phyloP scores from a whole-genome alignment of 208 protist genomes.

The Trypanosomatidae sp. region DNA sequence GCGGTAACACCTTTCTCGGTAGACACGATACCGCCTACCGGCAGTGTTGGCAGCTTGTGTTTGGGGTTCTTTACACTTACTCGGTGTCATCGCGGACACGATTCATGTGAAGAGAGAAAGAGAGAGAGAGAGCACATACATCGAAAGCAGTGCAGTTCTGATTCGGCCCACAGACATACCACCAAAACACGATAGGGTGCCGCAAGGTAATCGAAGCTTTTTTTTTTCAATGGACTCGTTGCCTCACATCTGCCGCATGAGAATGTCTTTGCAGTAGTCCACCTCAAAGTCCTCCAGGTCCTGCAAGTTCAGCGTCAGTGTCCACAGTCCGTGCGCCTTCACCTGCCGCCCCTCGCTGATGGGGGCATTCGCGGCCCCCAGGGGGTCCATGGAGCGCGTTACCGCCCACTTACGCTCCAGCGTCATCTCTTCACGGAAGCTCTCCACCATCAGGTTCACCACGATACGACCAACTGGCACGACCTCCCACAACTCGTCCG shows the following conservation, averaged over 20 bases:
- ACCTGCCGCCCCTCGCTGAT: slow-evolving; percentile 85
- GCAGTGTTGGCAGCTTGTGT: neutral
- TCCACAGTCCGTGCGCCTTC: slow-evolving; percentile 85
- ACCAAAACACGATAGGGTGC: neutral
- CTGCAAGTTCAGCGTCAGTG: slow-evolving; percentile 88
- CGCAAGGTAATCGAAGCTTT: neutral
- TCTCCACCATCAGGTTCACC: slow-evolving; percentile 88
- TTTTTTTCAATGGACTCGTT: neutral
- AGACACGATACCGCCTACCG: neutral
- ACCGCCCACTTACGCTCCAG: slow-evolving; percentile 91
- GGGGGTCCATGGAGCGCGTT: slow-evolving; percentile 82
- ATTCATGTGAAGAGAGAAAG: slow-evolving; percentile 5
- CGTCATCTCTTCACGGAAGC: slow-evolving; percentile 65
- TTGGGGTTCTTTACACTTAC: neutral
- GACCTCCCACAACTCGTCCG: slow-evolving; percentile 87
- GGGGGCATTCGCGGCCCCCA: slow-evolving; percentile 68
- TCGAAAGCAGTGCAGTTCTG: neutral
- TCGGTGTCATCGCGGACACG: neutral
- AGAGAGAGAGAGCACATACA: slow-evolving; percentile 7
- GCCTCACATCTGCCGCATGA: slow-evolving; percentile 67
- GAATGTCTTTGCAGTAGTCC: slow-evolving; percentile 89
- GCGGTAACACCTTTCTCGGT: neutral
- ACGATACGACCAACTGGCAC: slow-evolving; percentile 87
- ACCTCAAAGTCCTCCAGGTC: slow-evolving; percentile 92
- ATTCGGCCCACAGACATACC: neutral